Evolutionary conservation across 2,329 filamentous ascomycete genomes (phyloP).

Genomic region (Macrophomina pseudophaseolina): DNA sequence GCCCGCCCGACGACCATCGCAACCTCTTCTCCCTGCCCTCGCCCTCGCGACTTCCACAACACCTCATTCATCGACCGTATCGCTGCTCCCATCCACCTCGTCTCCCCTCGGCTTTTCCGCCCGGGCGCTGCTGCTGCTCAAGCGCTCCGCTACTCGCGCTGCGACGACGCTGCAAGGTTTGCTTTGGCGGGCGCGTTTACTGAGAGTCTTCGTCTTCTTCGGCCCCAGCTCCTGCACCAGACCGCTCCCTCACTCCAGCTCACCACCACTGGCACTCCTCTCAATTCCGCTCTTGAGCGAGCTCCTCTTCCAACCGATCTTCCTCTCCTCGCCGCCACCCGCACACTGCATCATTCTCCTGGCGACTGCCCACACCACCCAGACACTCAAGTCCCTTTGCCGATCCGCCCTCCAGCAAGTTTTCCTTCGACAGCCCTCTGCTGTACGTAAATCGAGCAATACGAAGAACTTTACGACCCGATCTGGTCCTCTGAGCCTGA

Average conservation of each 20-base stretch:
- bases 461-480: slow-evolving; percentile 25
- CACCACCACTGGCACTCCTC: slow-evolving; percentile 22
- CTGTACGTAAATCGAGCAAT: slow-evolving; percentile 63
- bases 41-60: slow-evolving; percentile 13
- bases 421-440: slow-evolving; percentile 84
- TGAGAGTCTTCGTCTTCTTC: slow-evolving; percentile 26
- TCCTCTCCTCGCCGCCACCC: slow-evolving; percentile 38
- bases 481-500: slow-evolving; percentile 34
- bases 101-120: background rate
- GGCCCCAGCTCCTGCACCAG: slow-evolving; percentile 25
- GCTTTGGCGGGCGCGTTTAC: slow-evolving; percentile 28
- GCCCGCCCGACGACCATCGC: slow-evolving; percentile 6
- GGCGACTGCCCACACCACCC: slow-evolving; percentile 34
- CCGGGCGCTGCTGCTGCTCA: slow-evolving; percentile 22
- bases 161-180: slow-evolving; percentile 27
- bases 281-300: slow-evolving; percentile 25
- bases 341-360: slow-evolving; percentile 25
- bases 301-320: slow-evolving; percentile 26
- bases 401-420: slow-evolving; percentile 65
- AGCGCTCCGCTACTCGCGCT: slow-evolving; percentile 8
- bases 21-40: slow-evolving; percentile 18
- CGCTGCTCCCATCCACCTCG: slow-evolving; percentile 31
- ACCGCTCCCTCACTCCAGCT: slow-evolving; percentile 26
- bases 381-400: slow-evolving; percentile 27
- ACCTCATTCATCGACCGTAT: slow-evolving; percentile 20